These are phyloP conservation scores for Suhomyces kunorum DNA, from an alignment of 1,139 yeast genomes.

Conservation along the genomic window DNA sequence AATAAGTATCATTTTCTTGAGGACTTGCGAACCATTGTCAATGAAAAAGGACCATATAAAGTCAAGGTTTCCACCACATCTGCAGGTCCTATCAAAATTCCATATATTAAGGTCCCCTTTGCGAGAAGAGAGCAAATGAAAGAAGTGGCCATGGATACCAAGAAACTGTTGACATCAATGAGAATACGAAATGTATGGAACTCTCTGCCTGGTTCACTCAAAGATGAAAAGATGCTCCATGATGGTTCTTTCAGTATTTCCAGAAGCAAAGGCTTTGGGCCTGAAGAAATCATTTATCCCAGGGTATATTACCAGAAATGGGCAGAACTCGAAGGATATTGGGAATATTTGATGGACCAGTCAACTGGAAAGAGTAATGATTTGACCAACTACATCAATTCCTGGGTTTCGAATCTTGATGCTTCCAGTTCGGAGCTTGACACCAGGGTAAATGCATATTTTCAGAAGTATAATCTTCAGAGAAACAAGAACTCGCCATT, in stretches of 20 bases:
- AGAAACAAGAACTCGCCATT: conserved; percentile 18
- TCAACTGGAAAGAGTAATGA: background rate
- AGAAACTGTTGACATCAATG: conserved; percentile 28
- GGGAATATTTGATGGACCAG: conserved; percentile 33
- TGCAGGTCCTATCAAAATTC: conserved; percentile 37
- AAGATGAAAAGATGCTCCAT: conserved; percentile 16
- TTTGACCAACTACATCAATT: background rate
- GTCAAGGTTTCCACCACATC: conserved; percentile 33
- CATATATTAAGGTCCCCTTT: conserved; percentile 34
- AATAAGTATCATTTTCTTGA: conserved; percentile 32
- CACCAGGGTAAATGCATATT: conserved; percentile 17
- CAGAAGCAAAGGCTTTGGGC: conserved; percentile 34
- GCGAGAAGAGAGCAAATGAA: conserved; percentile 22
- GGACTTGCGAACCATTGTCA: conserved; percentile 23
- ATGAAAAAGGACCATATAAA: conserved; percentile 40
- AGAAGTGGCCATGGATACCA: conserved; percentile 36
- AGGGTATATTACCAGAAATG: conserved; percentile 29
- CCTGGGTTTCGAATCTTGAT: conserved; percentile 31
- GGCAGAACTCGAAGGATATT: conserved; percentile 34
- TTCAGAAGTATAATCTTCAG: conserved; percentile 21
- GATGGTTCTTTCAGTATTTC: conserved; percentile 34
- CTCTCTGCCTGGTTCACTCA: conserved; percentile 13
- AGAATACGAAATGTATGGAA: conserved; percentile 36
- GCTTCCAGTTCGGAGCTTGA: conserved; percentile 21
- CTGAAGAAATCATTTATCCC: conserved; percentile 32